Evolutionary conservation across 164 flowering plant species (phyloP), one percentile per base, ranked within the genome.

Genomic region (Aristolochia fimbriata): DNA sequence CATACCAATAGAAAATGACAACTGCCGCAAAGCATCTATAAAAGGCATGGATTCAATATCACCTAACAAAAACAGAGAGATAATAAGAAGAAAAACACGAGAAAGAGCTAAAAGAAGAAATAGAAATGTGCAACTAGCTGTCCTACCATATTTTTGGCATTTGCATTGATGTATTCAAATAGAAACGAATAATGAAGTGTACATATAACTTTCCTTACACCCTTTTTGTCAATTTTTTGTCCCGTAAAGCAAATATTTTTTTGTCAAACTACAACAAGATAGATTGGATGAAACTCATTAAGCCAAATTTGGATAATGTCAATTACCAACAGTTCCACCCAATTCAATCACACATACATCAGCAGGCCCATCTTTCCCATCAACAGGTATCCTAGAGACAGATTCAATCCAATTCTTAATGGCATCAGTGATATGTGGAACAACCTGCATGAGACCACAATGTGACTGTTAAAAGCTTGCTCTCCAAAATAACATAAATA

Each of bases 1-100:
- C 85, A 71, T 76, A 94, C 99, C 99, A 66, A 88, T 88, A 56
- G 89, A 75, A 72, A 86, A 94, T 21, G 88, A 88, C 50, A 94
- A 69, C 64, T 94, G 99, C 9, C 99, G 81, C 68, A 94, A 63
- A 71, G 99, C 97, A 74, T 94, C 99, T 43, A 88, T 85, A 64
- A 94, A 94, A 65, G 99, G 97, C 99, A 94, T 94, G 8, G 97
- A 94, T 71, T 94, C 97, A 67, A 91, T 94, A 68, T 94, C 99
- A 75, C 97, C 99, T 91, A 48, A 24, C 8, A 31, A 25, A 41
- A 47, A 31, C 41, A 51, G 64, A 14, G 30, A 50, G 2, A 52
- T 20, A 24, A 20, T n/a, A n/a, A n/a, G 23, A 4, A 52, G 23
- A 52, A 1, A 5, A 51, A 16, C 47, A 5, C 5, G 30, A 27